phyloP scores from a whole-genome alignment of 2,329 filamentous ascomycete species.

The Phoma sp. region DNA sequence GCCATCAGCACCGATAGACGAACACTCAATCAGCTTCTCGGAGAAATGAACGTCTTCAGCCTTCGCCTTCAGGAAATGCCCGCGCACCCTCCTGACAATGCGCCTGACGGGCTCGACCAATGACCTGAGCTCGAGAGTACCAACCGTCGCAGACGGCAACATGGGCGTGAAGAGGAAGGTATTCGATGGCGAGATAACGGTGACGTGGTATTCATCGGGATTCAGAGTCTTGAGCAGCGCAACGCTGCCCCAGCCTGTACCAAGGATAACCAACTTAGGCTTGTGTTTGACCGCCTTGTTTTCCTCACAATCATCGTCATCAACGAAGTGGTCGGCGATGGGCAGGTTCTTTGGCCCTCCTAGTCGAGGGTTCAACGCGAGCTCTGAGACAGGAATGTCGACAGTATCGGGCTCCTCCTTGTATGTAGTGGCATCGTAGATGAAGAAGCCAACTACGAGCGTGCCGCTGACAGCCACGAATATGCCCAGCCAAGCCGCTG shows the following conservation, averaged over 20 bases:
- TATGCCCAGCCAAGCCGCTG: slow-evolving; percentile 74
- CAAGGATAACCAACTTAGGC: slow-evolving; percentile 88
- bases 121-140: slow-evolving; percentile 88
- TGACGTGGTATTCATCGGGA: slow-evolving; percentile 92
- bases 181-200: slow-evolving; percentile 90
- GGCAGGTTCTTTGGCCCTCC: slow-evolving; percentile 96
- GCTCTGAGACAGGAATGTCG: slow-evolving; percentile 83
- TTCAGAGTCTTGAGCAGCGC: slow-evolving; percentile 89
- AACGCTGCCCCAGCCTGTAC: slow-evolving; percentile 94
- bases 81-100: slow-evolving; percentile 76
- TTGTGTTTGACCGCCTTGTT: slow-evolving; percentile 80
- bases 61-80: slow-evolving; percentile 86
- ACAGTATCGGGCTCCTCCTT: slow-evolving; percentile 68
- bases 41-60: slow-evolving; percentile 93
- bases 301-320: slow-evolving; percentile 80
- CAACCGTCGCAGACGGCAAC: slow-evolving; percentile 95
- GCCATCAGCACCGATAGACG: slow-evolving; percentile 72
- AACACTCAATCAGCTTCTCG: slow-evolving; percentile 86
- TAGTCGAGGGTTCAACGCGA: slow-evolving; percentile 78
- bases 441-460: slow-evolving; percentile 81
- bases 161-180: slow-evolving; percentile 99
- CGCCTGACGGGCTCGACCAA: slow-evolving; percentile 91
- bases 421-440: slow-evolving; percentile 94
- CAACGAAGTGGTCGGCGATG: slow-evolving; percentile 84
- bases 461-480: slow-evolving; percentile 73